phyloP scores from a whole-genome alignment of 2,329 filamentous ascomycete genomes.

The Exophiala xenobiotica region DNA sequence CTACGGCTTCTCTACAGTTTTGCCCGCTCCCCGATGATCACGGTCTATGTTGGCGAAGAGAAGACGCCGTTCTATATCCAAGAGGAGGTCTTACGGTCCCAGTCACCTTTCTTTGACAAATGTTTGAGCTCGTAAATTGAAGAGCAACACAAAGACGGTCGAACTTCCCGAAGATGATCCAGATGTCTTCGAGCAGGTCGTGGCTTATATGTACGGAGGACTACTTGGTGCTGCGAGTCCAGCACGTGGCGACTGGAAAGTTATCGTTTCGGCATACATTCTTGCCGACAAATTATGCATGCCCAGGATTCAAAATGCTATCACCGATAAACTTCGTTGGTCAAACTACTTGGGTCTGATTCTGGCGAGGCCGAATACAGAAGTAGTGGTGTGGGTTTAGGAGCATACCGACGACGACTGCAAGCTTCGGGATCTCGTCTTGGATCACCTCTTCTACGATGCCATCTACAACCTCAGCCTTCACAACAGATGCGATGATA shows the following conservation, averaged over 20 bases:
- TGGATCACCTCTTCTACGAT: no score
- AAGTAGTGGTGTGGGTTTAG: no score
- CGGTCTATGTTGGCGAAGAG: conserved; percentile 5
- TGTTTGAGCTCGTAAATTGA: conserved; percentile 6
- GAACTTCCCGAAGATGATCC: conserved; percentile 7
- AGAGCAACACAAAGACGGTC: conserved; percentile 4
- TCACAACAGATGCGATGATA: no score
- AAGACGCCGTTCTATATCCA: conserved; percentile 1
- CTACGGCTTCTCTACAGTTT: conserved; percentile 3
- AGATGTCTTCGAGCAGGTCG: conserved; percentile 4
- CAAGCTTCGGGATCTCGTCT: no score
- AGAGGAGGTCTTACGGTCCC: neutral
- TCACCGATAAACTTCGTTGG: no score
- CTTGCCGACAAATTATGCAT: conserved; percentile 19
- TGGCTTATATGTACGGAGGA: conserved; percentile 10
- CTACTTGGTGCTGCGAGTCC: neutral
- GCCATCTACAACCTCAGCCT: no score
- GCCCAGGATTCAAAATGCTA: conserved; percentile 10
- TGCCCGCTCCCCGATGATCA: conserved; percentile 4
- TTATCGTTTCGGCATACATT: conserved; percentile 8
- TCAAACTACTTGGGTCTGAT: no score
- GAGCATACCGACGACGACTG: no score
- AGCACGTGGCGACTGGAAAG: neutral
- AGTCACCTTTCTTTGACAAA: conserved; percentile 11
- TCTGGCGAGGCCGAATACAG: no score